These are phyloP conservation scores for Diddensiella santjacobensis DNA, from an alignment of 805 yeast genomes.

Conservation along the genomic window DNA sequence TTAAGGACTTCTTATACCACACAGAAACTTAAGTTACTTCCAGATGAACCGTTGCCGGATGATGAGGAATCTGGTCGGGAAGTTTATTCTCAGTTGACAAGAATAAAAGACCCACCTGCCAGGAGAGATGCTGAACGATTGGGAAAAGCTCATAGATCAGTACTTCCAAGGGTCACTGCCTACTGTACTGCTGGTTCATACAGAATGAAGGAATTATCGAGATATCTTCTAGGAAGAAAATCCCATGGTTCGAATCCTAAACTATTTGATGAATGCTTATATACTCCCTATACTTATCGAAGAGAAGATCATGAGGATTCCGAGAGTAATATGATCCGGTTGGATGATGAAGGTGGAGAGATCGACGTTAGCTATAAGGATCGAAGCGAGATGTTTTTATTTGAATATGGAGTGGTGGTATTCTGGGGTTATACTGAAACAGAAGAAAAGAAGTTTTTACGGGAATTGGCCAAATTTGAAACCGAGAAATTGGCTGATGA, in stretches of 20 bases:
- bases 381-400: constrained; percentile 75
- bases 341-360: constrained; percentile 95
- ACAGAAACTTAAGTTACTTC: constrained; percentile 83
- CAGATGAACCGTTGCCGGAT: constrained; percentile 41
- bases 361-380: constrained; percentile 73
- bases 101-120: constrained; percentile 83
- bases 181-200: constrained; percentile 95
- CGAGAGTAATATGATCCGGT: constrained; percentile 45
- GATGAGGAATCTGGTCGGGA: constrained; percentile 41
- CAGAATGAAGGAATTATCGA: constrained; percentile 76
- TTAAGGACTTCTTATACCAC: constrained; percentile 81
- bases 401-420: constrained; percentile 96
- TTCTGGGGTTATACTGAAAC: constrained; percentile 89
- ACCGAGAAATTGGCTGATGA: constrained; percentile 86
- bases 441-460: constrained; percentile 78
- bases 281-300: constrained; percentile 70
- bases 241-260: constrained; percentile 64
- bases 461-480: constrained; percentile 83
- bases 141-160: constrained; percentile 77
- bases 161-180: constrained; percentile 91
- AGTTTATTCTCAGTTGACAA: constrained; percentile 78
- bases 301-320: constrained; percentile 36
- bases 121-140: constrained; percentile 90
- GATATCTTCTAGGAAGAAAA: constrained; percentile 80
- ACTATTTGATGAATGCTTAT: constrained; percentile 89